phyloP scores from a whole-genome alignment of 2,329 filamentous ascomycete species.

The Clonostachys solani region DNA sequence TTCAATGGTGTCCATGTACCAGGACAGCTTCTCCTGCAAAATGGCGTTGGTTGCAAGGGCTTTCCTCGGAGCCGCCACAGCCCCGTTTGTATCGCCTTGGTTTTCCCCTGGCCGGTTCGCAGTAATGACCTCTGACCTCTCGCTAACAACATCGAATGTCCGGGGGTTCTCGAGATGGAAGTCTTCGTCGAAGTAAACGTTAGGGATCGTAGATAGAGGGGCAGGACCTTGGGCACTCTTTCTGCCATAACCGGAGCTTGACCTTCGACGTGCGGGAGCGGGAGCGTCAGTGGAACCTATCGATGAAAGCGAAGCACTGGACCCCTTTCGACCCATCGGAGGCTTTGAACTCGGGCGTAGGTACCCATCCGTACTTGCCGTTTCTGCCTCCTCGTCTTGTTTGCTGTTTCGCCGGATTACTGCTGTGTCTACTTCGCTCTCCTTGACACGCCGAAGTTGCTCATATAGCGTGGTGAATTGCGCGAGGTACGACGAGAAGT shows the following conservation, averaged over 20 bases:
- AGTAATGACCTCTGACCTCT: conserved; percentile 91
- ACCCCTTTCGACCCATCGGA: conserved; percentile 22
- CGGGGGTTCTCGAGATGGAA: conserved; percentile 95
- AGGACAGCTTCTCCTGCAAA: conserved; percentile 94
- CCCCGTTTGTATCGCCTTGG: conserved; percentile 51
- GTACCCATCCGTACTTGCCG: conserved; percentile 32
- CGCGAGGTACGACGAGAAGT: conserved; percentile 79
- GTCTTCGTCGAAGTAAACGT: conserved; percentile 89
- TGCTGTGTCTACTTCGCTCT: conserved; percentile 62
- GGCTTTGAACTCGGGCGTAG: conserved; percentile 32
- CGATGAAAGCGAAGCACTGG: conserved; percentile 41
- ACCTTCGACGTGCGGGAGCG: conserved; percentile 35
- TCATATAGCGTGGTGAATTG: conserved; percentile 88
- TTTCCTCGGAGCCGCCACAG: conserved; percentile 62
- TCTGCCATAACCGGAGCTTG: conserved; percentile 44
- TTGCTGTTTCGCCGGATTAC: conserved; percentile 33
- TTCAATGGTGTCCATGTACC: conserved; percentile 99
- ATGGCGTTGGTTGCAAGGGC: conserved; percentile 95
- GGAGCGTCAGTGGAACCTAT: conserved; percentile 43
- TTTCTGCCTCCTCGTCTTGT: conserved; percentile 35
- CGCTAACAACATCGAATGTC: conserved; percentile 94
- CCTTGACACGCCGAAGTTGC: conserved; percentile 78
- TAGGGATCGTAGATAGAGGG: conserved; percentile 86
- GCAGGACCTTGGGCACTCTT: conserved; percentile 69
- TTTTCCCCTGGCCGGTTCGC: conserved; percentile 50